A percentile compares a stretch with the other conserved stretches of the same genome.
Evolutionary conservation across 2,329 filamentous ascomycete genomes (phyloP).

Genomic region (Cercospora berteroae): DNA sequence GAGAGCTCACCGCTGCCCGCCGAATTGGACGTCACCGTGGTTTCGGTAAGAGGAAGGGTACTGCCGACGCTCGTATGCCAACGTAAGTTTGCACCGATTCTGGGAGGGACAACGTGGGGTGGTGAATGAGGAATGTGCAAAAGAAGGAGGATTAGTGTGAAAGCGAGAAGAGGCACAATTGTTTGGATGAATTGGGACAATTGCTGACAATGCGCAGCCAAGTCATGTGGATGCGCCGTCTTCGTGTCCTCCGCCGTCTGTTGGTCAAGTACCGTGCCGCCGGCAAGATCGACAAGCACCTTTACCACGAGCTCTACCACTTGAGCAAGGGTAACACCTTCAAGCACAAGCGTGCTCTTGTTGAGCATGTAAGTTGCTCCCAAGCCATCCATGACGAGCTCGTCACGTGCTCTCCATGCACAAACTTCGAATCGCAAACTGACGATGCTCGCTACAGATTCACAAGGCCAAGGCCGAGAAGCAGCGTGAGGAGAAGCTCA

Average conservation of each 20-base stretch:
- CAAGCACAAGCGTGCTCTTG: constrained; percentile 99
- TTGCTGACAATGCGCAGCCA: constrained; percentile 61
- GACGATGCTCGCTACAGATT: constrained; percentile 61
- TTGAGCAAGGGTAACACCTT: constrained; percentile 99
- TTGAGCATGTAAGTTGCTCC: constrained; percentile 89
- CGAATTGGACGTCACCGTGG: constrained; percentile 96
- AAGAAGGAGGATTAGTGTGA: not conserved
- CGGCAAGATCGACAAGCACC: constrained; percentile 99
- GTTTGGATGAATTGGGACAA: not conserved
- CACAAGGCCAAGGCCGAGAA: constrained; percentile 99
- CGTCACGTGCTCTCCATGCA: constrained; percentile 25
- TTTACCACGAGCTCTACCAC: constrained; percentile 99
- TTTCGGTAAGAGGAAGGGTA: constrained; percentile 99
- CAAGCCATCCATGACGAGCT: constrained; percentile 36
- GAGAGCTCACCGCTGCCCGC: constrained; percentile 90
- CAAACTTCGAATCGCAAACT: constrained; percentile 15
- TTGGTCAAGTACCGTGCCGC: constrained; percentile 99
- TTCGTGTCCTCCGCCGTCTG: constrained; percentile 97
- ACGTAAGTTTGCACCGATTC: constrained; percentile 60
- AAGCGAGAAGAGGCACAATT: not conserved
- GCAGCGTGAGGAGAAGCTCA: constrained; percentile 88
- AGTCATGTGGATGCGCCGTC: constrained; percentile 99
- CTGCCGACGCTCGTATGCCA: constrained; percentile 98
- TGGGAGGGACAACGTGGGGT: not conserved
- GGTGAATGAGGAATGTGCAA: not conserved